phyloP scores from a whole-genome alignment of 148 eudicot genomes.

The Oxyria digyna region DNA sequence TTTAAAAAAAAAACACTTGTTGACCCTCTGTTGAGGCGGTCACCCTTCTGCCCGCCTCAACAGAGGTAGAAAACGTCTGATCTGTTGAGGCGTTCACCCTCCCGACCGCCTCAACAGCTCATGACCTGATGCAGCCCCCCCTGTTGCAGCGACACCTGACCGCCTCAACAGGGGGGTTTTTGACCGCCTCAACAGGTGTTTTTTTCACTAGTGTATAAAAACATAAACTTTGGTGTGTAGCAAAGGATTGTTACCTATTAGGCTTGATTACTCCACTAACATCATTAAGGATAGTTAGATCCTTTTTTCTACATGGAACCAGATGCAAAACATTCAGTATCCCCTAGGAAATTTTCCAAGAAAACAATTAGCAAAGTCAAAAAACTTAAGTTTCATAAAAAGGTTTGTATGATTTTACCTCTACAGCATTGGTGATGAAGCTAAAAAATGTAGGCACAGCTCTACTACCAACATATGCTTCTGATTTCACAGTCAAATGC shows the following conservation, averaged over 20 bases:
- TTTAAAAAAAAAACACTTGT: too few relatives aligned
- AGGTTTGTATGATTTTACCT: slow-evolving; percentile 33
- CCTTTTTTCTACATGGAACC: slow-evolving; percentile 18
- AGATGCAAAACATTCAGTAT: slow-evolving; percentile 18
- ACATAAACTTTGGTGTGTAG: neutral
- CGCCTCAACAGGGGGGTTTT: too few relatives aligned
- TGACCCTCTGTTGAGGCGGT: too few relatives aligned
- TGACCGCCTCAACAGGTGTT: too few relatives aligned
- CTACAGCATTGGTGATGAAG: slow-evolving; percentile 46
- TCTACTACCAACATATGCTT: slow-evolving; percentile 63
- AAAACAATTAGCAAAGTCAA: neutral
- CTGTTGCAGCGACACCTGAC: too few relatives aligned
- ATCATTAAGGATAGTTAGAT: slow-evolving; percentile 15
- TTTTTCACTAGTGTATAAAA: too few relatives aligned
- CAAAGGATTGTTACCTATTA: slow-evolving; percentile 12
- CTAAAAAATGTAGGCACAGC: slow-evolving; percentile 77
- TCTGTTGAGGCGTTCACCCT: too few relatives aligned
- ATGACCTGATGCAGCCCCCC: too few relatives aligned
- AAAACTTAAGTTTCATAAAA: neutral
- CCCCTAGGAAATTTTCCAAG: slow-evolving; percentile 11
- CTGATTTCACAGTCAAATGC: slow-evolving; percentile 56
- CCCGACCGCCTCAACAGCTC: too few relatives aligned
- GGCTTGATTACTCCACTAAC: slow-evolving; percentile 28
- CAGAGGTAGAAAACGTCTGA: too few relatives aligned
- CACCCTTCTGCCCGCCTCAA: too few relatives aligned